Base-by-base conservation (phyloP, 1,284 basidiomycete genomes). In the Tilletia walkeri region DNA sequence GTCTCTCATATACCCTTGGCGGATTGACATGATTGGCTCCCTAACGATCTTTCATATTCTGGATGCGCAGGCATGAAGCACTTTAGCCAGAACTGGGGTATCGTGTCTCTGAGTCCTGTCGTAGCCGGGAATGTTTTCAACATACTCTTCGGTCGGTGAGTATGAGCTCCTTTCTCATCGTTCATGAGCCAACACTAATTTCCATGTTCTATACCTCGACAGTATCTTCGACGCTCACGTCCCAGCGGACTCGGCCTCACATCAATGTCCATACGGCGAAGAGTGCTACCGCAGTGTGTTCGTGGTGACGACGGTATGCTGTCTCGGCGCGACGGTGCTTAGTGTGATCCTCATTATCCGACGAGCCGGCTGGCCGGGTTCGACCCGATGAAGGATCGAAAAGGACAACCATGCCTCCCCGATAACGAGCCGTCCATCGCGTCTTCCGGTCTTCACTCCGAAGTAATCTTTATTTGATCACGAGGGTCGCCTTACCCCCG, bases 11-110 rank as follows among this genome's bases (percentile, higher is more conserved):
- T 34, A 7, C 6, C 18, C 6, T 14, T 9, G 12, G n/a, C 7
- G n/a, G 59, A 12, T n/a, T 38, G 14, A 12, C 14, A 9, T 63
- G 59, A 10, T 36, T 16, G 59, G 41, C 41, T 45, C 14, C 14
- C 41, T 45, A 9, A 45, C 41, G 41, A 9, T 45, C 14, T 45
- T 41, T 9, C 30, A 3, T 39, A 3, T 38, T 18, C 3, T 63
- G 24, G n/a, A 36, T 14, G 4, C 6, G 36, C 34, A 63, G 59
- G 59, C 5, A 86, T 93, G 81, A 85, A 90, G 89, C 90, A 90
- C 77, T 89, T 92, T 78, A 89, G 89, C 2, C 90, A 93, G 84
- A 95, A 95, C 83, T 94, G 90, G 90, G 94, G 94, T 18, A 91
- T 88, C 80, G 87, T 91, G 38, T 89, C 88, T 6, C 84, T 94